phyloP scores from a whole-genome alignment of 257 asterid genomes.

The Salvia rosmarinus region DNA sequence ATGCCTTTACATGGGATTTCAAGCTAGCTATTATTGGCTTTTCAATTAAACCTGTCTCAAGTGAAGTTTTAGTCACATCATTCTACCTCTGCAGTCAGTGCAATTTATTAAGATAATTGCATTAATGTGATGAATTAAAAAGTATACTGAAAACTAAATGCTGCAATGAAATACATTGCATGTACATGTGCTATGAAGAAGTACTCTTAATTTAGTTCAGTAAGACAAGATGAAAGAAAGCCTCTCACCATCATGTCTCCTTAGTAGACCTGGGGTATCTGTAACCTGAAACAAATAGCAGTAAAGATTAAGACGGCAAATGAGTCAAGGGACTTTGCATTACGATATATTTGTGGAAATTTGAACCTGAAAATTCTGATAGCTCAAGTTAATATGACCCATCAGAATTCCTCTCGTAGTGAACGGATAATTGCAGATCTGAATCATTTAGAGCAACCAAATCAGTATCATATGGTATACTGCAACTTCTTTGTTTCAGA shows the following conservation, averaged over 20 bases:
- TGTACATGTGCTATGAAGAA: background rate
- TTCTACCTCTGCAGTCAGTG: conserved; percentile 13
- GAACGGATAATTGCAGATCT: conserved; percentile 97
- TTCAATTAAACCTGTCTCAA: conserved; percentile 11
- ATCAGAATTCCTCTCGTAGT: conserved; percentile 95
- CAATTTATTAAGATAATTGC: conserved; percentile 12
- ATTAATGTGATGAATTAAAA: background rate
- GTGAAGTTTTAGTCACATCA: background rate
- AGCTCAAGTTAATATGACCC: conserved; percentile 89
- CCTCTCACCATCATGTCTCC: conserved; percentile 78
- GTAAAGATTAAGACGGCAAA: conserved; percentile 26
- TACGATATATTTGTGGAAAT: conserved; percentile 27
- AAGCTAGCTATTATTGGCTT: conserved; percentile 6
- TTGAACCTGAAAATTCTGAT: conserved; percentile 68
- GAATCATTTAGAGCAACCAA: conserved; percentile 34
- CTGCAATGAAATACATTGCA: background rate
- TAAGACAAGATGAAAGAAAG: conserved; percentile 23
- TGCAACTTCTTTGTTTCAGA: conserved; percentile 2
- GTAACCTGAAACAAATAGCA: conserved; percentile 65
- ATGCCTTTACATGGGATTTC: conserved; percentile 2
- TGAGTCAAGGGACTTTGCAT: conserved; percentile 21
- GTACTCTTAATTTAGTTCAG: conserved; percentile 20
- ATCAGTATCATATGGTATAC: conserved; percentile 19
- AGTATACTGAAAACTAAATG: background rate
- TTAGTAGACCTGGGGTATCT: conserved; percentile 90